Conservation (phyloP, 306 rosid species). For the Quercus agrifolia region DNA sequence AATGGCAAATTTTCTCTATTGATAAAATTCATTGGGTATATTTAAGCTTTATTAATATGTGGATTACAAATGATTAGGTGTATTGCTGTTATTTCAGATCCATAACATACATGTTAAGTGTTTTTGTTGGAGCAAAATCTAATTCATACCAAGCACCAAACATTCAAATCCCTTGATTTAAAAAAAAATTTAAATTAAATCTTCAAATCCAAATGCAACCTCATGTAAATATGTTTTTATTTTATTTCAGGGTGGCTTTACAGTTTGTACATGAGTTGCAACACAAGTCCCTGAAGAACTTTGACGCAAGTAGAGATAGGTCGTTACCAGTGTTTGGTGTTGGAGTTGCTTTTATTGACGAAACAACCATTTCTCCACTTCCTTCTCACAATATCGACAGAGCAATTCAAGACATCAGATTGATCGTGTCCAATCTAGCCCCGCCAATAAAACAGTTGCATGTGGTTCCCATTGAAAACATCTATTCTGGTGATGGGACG, state of each 20-base stretch:
- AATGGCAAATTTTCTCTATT: no score
- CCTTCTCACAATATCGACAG: constrained; percentile 39
- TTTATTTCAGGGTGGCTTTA: constrained; percentile 63
- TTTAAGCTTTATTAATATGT: no score
- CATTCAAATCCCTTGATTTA: no score
- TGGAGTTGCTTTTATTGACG: constrained; percentile 83
- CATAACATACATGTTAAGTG: no score
- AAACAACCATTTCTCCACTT: constrained; percentile 43
- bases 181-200: no score
- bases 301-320: constrained; percentile 85
- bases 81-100: no score
- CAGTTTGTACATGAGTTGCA: constrained; percentile 92
- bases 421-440: constrained; percentile 49
- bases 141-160: no score
- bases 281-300: constrained; percentile 68
- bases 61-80: no score
- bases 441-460: constrained; percentile 66
- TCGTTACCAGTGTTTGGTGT: constrained; percentile 84
- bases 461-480: constrained; percentile 61
- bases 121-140: no score
- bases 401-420: constrained; percentile 40
- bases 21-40: no score
- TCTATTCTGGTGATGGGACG: constrained; percentile 49
- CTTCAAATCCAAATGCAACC: no score
- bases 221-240: not conserved